These are phyloP conservation scores for Calonectria pseudoturangicola DNA, from an alignment of 2,329 filamentous ascomycete species.

Conservation along the genomic window DNA sequence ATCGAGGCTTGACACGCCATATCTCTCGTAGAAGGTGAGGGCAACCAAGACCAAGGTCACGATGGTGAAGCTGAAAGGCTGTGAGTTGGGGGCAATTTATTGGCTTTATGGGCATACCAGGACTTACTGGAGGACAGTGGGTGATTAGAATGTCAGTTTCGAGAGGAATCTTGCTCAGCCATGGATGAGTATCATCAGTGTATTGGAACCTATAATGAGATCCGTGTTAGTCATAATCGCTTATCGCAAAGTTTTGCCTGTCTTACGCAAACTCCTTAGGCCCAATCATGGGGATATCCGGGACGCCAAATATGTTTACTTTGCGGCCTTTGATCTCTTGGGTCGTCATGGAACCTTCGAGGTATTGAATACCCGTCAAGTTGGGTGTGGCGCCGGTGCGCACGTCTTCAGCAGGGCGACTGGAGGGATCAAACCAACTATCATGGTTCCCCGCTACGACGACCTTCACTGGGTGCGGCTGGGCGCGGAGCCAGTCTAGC, in stretches of 20 bases:
- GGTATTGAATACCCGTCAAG: conserved; percentile 82
- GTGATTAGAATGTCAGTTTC: conserved; percentile 88
- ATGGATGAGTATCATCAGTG: conserved; percentile 77
- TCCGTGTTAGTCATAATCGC: conserved; percentile 31
- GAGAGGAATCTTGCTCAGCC: conserved; percentile 81
- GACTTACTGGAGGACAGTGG: conserved; percentile 81
- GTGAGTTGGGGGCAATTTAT: conserved; percentile 33
- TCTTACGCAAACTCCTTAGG: conserved; percentile 77
- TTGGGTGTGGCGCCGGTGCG: conserved; percentile 72
- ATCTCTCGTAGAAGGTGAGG: conserved; percentile 81
- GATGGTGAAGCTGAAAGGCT: conserved; percentile 75
- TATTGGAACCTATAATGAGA: conserved; percentile 81
- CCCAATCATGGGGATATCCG: conserved; percentile 87
- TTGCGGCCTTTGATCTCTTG: conserved; percentile 77
- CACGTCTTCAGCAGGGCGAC: conserved; percentile 74
- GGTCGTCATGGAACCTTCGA: conserved; percentile 80
- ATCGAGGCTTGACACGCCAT: conserved; percentile 82
- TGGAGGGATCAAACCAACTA: conserved; percentile 84
- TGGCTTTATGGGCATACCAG: background rate
- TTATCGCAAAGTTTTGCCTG: background rate
- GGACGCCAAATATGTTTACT: conserved; percentile 82
- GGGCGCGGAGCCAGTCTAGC: conserved; percentile 85
- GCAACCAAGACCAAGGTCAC: conserved; percentile 82
- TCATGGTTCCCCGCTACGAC: conserved; percentile 94
- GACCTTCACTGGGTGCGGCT: conserved; percentile 87